Base-by-base conservation (phyloP, 2,329 filamentous ascomycete species). In the Microsporum audouinii region DNA sequence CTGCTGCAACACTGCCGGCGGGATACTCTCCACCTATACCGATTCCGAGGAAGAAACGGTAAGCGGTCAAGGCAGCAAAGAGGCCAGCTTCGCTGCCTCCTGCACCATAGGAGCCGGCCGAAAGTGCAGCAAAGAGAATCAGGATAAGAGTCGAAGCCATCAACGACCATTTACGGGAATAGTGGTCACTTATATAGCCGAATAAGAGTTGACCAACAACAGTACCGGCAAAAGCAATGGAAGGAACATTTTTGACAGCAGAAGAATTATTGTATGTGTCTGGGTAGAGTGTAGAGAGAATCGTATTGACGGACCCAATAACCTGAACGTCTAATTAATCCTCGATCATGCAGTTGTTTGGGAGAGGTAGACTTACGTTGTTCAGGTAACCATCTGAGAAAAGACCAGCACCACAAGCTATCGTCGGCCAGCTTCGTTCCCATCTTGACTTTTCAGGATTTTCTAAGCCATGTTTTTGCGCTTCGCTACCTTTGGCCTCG, bases 311-410 rank as follows among this genome's bases (percentile, higher is more conserved):
- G 2, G 88, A 88, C 4, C 91, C 90, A 67, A 96, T 96, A 65
- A 95, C 87, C 87, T 76, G 66, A 8, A 61, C 43, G 6, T 7
- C 10, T 23, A 23, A 45, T 55, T 43, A 43, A 36, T 43, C 12
- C 39, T 10, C 10, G 27, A 31, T 14, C 43, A 45, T 10, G 23
- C 14, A 59, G 10, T 14, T 31, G 27, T 6, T 12, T 5, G n/a
- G n/a, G 17, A 41, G 49, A 17, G 2, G 58, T 60, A 36, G 38
- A 70, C 76, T 68, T 76, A 90, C 88, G 69, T 89, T 90, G 75
- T 95, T 95, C 71, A 96, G 83, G 73, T 96, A 96, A 14, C 91
- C 91, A 73, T 96, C 91, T 29, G 87, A 91, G 75, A 96, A 96
- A 1, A 96, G 80, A 68, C 91, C 91, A 58, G 91, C 88, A 65